phyloP scores from a whole-genome alignment of 1,284 basidiomycete genomes.

The Malassezia cuniculi region DNA sequence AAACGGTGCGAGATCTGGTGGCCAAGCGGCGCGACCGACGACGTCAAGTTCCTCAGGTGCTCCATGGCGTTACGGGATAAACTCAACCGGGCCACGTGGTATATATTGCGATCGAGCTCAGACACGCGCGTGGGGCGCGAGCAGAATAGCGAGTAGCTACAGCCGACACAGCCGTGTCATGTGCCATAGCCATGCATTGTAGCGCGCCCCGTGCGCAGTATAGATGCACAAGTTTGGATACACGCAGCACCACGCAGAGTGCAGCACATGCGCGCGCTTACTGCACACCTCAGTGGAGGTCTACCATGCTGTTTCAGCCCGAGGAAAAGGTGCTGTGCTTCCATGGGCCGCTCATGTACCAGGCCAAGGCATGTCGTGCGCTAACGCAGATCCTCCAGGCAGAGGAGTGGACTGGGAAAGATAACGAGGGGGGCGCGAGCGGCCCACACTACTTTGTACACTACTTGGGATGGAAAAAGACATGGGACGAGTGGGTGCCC shows the following conservation, averaged over 20 bases:
- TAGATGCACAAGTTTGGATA: no score
- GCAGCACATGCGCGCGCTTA: no score
- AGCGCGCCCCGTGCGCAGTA: no score
- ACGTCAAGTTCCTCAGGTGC: constrained; percentile 52
- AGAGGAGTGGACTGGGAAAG: constrained; percentile 61
- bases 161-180: no score
- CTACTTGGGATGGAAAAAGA: constrained; percentile 99
- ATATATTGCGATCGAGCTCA: no score
- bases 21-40: constrained; percentile 34
- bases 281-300: no score
- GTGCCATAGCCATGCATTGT: no score
- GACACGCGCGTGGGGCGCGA: no score
- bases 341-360: constrained; percentile 85
- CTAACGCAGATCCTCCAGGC: constrained; percentile 58
- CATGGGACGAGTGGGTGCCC: constrained; percentile 98
- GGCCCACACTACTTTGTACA: constrained; percentile 88
- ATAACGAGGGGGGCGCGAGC: constrained; percentile 53
- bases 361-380: constrained; percentile 58
- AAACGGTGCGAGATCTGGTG: constrained; percentile 66
- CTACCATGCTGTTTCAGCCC: constrained; percentile 46
- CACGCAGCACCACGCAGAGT: no score
- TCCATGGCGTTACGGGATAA: constrained; percentile 55
- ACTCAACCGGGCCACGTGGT: no score
- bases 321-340: constrained; percentile 81
- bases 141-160: no score